Base-by-base conservation (phyloP, 1,139 yeast genomes). In the Groenewaldozyma sp. region DNA sequence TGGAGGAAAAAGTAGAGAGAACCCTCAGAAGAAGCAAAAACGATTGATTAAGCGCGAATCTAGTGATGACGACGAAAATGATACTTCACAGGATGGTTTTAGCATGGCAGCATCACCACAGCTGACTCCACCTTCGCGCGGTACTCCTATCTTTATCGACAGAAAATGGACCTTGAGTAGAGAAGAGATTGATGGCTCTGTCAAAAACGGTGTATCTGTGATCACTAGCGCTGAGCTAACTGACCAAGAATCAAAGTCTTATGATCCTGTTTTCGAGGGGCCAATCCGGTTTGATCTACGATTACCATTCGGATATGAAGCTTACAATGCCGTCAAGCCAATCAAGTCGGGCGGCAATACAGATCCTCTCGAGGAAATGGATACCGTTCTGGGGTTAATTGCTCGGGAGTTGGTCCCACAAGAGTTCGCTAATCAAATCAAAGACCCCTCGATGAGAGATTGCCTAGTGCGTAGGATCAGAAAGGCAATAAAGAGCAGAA, bases 281-380 rank as follows among this genome's bases (percentile, higher is more conserved):
- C 27, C 31, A 2, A 18, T 27, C 26, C 11, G 26, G 6, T 34
- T 46, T 20, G 17, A 32, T 10, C 22, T 53, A 6, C 41, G 48
- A 37, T 45, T 53, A 18, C 56, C 56, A 16, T 50, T 45, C 41
- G 54, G 52, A 20, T 14, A 24, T 3, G 58, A 54, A 37, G 31
- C 37, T 21, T 54, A 54, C 34, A 11, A 34, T n/a, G 42, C 47
- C 2, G 44, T 45, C 20, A 24, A 27, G n/a, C 58, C 62, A 4
- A n/a, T n/a, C n/a, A 40, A 39, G 21, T 45, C 44, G 7, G 41
- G 46, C 2, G 73, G 73, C 40, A 82, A 76, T 46, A 66, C 80
- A 44, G 78, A 82, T 52, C 91, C 95, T 3, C 64, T 82, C 47
- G 71, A 68, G 36, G 95, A 87, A 53, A 71, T 86, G 36, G 82